phyloP scores from a whole-genome alignment of 192 early-diverging fungal genomes.

The Podila epicladia region DNA sequence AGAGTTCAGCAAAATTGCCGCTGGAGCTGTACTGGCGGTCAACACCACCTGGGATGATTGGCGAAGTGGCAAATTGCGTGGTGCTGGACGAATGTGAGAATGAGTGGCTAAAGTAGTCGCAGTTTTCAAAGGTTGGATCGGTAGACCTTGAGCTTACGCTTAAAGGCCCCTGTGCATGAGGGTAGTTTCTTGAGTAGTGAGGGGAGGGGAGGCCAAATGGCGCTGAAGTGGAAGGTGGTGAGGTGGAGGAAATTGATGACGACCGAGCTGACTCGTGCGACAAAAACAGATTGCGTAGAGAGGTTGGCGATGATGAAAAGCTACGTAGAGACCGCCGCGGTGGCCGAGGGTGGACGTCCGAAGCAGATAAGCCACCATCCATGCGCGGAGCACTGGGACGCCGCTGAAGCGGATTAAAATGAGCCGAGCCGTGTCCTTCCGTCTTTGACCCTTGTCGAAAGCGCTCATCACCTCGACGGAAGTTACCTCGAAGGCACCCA shows the following conservation, averaged over 20 bases:
- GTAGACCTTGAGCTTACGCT: not conserved
- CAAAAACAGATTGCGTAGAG: slow-evolving; percentile 14
- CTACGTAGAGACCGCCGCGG: not conserved
- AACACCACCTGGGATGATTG: not conserved
- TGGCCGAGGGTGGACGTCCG: not conserved
- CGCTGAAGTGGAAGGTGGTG: not conserved
- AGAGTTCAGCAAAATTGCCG: too few relatives aligned
- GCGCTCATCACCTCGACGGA: slow-evolving; percentile 15
- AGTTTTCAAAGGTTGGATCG: not conserved
- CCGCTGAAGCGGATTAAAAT: not conserved
- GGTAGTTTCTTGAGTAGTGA: not conserved
- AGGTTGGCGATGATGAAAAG: slow-evolving; percentile 7
- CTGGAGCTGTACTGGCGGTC: too few relatives aligned
- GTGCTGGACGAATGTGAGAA: slow-evolving; percentile 8
- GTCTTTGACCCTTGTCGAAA: not conserved
- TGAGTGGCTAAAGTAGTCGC: slow-evolving; percentile 20
- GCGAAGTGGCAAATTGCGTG: slow-evolving; percentile 7
- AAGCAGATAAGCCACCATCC: not conserved
- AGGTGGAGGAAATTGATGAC: not conserved
- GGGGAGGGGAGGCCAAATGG: not conserved
- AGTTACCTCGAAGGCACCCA: not conserved
- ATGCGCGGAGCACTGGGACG: slow-evolving; percentile 13
- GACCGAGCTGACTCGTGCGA: not conserved
- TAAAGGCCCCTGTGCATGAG: not conserved
- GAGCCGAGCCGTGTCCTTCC: slow-evolving; percentile 13